phyloP scores from a whole-genome alignment of 2,329 filamentous ascomycete genomes.

The Exophiala mesophila region DNA sequence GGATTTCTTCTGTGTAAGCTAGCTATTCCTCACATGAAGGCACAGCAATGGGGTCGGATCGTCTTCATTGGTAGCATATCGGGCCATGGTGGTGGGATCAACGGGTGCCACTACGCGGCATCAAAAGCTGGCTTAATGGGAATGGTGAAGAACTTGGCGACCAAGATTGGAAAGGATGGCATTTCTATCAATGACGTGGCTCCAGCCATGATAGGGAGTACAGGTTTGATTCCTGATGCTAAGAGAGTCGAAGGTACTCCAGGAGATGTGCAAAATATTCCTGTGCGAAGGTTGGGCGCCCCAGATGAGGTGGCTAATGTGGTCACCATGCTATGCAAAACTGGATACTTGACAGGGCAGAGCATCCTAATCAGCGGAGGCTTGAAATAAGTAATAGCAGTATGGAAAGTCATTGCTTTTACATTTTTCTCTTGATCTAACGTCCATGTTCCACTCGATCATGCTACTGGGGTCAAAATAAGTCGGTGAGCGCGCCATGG shows the following conservation, averaged over 20 bases:
- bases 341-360: constrained; percentile 58
- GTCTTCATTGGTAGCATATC: constrained; percentile 62
- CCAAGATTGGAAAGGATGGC: constrained; percentile 54
- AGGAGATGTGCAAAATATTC: constrained; percentile 57
- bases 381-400: constrained; percentile 44
- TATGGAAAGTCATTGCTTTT: too few species aligned
- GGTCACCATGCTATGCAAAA: constrained; percentile 56
- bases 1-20: constrained; percentile 59
- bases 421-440: too few species aligned
- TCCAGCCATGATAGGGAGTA: constrained; percentile 63
- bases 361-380: constrained; percentile 51
- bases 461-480: too few species aligned
- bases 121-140: constrained; percentile 59
- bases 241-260: constrained; percentile 48
- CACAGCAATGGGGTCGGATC: constrained; percentile 58
- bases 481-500: constrained; percentile 82
- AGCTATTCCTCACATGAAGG: constrained; percentile 57
- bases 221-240: constrained; percentile 58
- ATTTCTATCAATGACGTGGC: constrained; percentile 66
- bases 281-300: constrained; percentile 53
- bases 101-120: constrained; percentile 52
- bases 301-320: constrained; percentile 58
- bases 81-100: constrained; percentile 59
- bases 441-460: too few species aligned
- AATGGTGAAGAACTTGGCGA: constrained; percentile 62